Base-by-base conservation (phyloP, 2,329 filamentous ascomycete species). In the Hymenoscyphus scutula region DNA sequence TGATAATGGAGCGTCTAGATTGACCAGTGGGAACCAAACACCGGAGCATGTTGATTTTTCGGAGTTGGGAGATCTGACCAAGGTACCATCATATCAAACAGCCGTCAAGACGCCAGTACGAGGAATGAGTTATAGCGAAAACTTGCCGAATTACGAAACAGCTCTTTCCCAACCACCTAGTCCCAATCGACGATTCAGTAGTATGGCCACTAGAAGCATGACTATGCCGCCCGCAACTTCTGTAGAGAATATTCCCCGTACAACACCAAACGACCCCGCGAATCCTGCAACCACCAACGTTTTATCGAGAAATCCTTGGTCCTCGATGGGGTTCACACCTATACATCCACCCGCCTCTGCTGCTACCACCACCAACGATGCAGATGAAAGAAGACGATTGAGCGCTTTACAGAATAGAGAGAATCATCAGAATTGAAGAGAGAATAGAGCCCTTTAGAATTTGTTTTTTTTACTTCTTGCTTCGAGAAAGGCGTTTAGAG, bases 51-150 rank as follows among this genome's bases (percentile, higher is more conserved):
- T 81, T 56, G 83, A 87, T 61, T 78, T 80, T 48, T 77, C 81
- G n/a, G n/a, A n/a, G n/a, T n/a, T n/a, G n/a, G n/a, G n/a, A 19
- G 83, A 86, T 66, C 77, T 92, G 51, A 89, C 82, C 73, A 89
- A 89, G 67, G 89, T 93, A 1, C 90, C 90, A 1, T 92, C 89
- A 62, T 93, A 93, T 73, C 83, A 84, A 17, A 92, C 90, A 1
- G 90, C 90, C 0, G 84, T 92, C 29, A 85, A 84, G 66, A 84
- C 87, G 0, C 84, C 86, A 5, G 83, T 85, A 17, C 83, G 58
- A 80, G 81, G 37, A 56, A 67, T 69, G 79, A 80, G 77, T 56
- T 80, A 79, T 53, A 75, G 80, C 6, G 80, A 81, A 25, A 79
- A 80, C 34, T 80, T 91, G 5, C 89, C 89, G 0, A 86, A 90